A percentile compares a stretch with the other conserved stretches of the same genome.
These are phyloP conservation scores for Hortaea werneckii DNA, from an alignment of 2,329 filamentous ascomycete genomes.

Conservation along the genomic window DNA sequence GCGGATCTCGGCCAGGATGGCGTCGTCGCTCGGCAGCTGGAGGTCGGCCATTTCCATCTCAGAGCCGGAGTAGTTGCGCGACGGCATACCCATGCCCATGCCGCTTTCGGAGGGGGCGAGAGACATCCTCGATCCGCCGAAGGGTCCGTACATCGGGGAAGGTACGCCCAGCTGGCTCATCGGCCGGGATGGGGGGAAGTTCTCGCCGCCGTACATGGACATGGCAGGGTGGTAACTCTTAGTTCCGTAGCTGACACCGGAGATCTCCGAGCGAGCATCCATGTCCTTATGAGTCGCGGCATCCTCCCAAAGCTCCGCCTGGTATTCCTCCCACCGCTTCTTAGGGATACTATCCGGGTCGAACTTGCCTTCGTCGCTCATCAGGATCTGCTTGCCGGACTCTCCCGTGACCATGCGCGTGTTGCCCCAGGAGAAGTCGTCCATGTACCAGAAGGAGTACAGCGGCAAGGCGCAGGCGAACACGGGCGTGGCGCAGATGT, in stretches of 20 bases:
- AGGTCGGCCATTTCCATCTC: conserved; percentile 49
- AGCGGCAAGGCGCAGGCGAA: conserved; percentile 85
- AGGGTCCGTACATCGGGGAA: conserved; percentile 25
- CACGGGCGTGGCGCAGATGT: conserved; percentile 80
- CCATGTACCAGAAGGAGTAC: conserved; percentile 99
- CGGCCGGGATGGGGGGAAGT: conserved; percentile 38
- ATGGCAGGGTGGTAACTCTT: conserved; percentile 54
- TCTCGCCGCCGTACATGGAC: conserved; percentile 56
- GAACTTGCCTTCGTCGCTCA: conserved; percentile 96
- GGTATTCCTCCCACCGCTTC: conserved; percentile 99
- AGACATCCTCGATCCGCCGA: conserved; percentile 57
- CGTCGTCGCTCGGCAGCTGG: conserved; percentile 72
- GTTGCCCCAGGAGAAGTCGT: conserved; percentile 99
- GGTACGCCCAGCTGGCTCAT: conserved; percentile 51
- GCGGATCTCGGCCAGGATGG: conserved; percentile 82
- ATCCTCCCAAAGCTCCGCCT: conserved; percentile 93
- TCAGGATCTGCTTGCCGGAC: conserved; percentile 79
- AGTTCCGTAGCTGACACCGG: conserved; percentile 89
- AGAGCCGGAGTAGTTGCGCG: conserved; percentile 35
- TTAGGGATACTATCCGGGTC: conserved; percentile 84
- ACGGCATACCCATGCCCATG: conserved; percentile 12
- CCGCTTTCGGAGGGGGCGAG: conserved; percentile 59
- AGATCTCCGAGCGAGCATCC: conserved; percentile 75
- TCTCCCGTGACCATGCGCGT: conserved; percentile 95
- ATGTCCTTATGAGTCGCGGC: conserved; percentile 59